phyloP scores from a whole-genome alignment of 768 basidiomycete genomes.

The button mushroom (Agaricus bisporus) region DNA sequence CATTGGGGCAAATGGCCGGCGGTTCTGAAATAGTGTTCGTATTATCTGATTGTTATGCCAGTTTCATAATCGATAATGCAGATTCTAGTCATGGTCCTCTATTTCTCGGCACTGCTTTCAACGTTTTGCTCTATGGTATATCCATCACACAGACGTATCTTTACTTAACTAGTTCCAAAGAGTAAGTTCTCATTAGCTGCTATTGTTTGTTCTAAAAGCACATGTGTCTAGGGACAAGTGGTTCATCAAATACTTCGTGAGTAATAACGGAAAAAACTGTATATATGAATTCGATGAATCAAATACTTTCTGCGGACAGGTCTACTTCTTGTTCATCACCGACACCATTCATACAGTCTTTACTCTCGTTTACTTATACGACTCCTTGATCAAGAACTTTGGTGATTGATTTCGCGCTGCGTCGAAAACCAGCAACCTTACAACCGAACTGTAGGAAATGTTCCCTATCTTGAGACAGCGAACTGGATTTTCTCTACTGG shows the following conservation, averaged over 20 bases:
- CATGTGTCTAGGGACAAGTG: constrained; percentile 28
- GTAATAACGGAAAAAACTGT: constrained; percentile 9
- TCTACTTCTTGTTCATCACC: constrained; percentile 36
- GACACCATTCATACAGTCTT: constrained; percentile 45
- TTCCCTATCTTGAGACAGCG: constrained; percentile 12
- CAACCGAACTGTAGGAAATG: constrained; percentile 13
- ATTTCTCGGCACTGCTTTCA: constrained; percentile 42
- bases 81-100: constrained; percentile 39
- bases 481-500: constrained; percentile 34
- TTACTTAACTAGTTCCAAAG: constrained; percentile 33
- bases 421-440: not conserved
- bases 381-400: constrained; percentile 40
- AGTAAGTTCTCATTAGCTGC: constrained; percentile 18
- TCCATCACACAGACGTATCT: constrained; percentile 45
- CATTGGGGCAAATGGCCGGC: not conserved
- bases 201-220: not conserved
- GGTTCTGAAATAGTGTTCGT: constrained; percentile 30
- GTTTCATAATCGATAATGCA: not conserved
- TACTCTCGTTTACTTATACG: constrained; percentile 39
- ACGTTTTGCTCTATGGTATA: constrained; percentile 42
- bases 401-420: constrained; percentile 22
- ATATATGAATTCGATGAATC: too few species aligned
- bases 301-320: constrained; percentile 21
- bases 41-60: not conserved
- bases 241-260: constrained; percentile 42